Percentiles rank a stretch among this genome's conserved stretches.
Evolutionary conservation across 2,329 filamentous ascomycete species (phyloP).

Genomic region (Ilyonectria robusta): DNA sequence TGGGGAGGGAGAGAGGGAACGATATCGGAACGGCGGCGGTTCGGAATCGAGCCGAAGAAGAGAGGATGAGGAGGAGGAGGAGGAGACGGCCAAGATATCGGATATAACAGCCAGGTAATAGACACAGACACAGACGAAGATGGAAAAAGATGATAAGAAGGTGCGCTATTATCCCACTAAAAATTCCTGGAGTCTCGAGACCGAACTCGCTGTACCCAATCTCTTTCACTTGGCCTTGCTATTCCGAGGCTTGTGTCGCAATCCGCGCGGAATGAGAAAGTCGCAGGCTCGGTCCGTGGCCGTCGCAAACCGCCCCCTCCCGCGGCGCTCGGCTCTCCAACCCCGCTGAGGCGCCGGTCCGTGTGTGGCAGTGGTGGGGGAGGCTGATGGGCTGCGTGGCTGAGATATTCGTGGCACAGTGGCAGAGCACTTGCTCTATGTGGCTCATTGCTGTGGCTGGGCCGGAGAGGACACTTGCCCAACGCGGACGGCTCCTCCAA

Average conservation of each 20-base stretch:
- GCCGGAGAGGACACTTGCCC: not conserved
- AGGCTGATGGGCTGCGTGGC: constrained; percentile 39
- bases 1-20: constrained; percentile 25
- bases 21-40: constrained; percentile 26
- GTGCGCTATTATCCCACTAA: constrained; percentile 17
- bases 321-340: constrained; percentile 38
- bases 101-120: constrained; percentile 7
- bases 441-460: constrained; percentile 27
- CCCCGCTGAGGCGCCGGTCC: constrained; percentile 27
- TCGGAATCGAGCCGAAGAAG: constrained; percentile 26
- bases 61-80: not conserved
- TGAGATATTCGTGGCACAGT: not conserved
- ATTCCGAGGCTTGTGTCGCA: constrained; percentile 29
- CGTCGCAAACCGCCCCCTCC: constrained; percentile 47
- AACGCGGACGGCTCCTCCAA: not conserved
- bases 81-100: constrained; percentile 15
- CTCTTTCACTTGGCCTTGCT: constrained; percentile 5
- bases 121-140: constrained; percentile 4
- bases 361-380: constrained; percentile 39
- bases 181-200: constrained; percentile 7
- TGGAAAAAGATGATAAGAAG: not conserved
- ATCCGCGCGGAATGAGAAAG: constrained; percentile 33
- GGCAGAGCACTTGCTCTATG: not conserved
- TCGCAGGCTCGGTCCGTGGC: constrained; percentile 23
- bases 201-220: constrained; percentile 22